Evolutionary conservation across 345 rosid species (phyloP), one percentile per base, ranked within the genome.

Genomic region (Crucihimalaya himalaica): DNA sequence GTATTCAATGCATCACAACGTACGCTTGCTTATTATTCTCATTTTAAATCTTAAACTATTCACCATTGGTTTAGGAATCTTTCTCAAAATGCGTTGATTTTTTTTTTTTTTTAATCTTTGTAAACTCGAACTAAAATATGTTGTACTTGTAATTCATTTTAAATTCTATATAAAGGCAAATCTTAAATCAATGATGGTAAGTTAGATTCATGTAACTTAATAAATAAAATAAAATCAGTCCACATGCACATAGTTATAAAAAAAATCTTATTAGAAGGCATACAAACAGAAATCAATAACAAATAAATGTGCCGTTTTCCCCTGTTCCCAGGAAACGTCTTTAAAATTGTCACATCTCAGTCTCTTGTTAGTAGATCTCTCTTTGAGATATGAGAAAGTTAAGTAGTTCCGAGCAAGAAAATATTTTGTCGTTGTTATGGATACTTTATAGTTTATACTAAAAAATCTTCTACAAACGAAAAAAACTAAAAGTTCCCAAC

Each of bases 371-470:
- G 28, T 15, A 18, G 21, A 68, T 68, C 64, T 68, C 52, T 56
- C 66, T 57, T 45, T 57, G 46, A 42, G 9, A 28, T 43, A 43
- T 20, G 54, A 20, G 4, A 68, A 68, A 42, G 45, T 65, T 65
- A 50, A 34, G 39, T 35, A 18, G 32, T 69, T 57, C 57, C 34
- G 34, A 32, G 16, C 37, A 70, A 46, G 37, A 20, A 13, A 18
- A 58, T 34, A 57, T 32, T 18, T 18, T 8, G 20, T 61, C 23
- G 25, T 43, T 29, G 54, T 35, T 35, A 59, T 16, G 25, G 32
- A 11, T 42, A 27, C 68, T 2, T 27, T 63, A 4, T 31, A 63
- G 11, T 16, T n/a, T n/a, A n/a, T n/a, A n/a, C n/a, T n/a, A n/a
- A 23, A 10, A 45, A 63, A 1, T 63, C 1, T 3, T 16, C 6